These are phyloP conservation scores for Globisporangium yorkense DNA, from an alignment of 352 stramenopile species.

Conservation along the genomic window DNA sequence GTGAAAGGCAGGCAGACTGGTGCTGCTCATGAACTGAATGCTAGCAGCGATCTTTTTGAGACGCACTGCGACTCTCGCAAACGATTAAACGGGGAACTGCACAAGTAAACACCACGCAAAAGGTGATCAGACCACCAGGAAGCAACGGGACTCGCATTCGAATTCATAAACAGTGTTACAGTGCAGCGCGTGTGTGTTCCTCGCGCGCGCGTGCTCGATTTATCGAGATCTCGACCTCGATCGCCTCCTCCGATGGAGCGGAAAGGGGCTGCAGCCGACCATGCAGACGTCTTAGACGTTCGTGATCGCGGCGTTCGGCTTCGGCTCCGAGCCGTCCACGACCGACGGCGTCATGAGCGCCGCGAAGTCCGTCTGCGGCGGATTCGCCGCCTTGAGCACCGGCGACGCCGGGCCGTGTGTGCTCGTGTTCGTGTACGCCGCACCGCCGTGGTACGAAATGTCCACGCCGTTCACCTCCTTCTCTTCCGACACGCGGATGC, in stretches of 20 bases:
- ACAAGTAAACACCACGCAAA: background rate
- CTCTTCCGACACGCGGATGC: conserved; percentile 66
- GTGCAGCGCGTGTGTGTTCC: background rate
- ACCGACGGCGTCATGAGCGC: conserved; percentile 25
- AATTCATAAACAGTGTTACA: background rate
- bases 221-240: background rate
- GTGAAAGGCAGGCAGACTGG: no score
- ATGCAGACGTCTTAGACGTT: conserved; percentile 11
- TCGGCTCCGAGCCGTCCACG: conserved; percentile 5
- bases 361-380: conserved; percentile 22
- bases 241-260: background rate
- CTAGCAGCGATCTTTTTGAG: background rate
- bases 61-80: background rate
- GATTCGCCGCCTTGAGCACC: conserved; percentile 29
- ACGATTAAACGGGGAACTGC: background rate
- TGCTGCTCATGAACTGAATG: no score
- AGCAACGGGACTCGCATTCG: background rate
- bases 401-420: conserved; percentile 21
- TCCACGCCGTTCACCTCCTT: conserved; percentile 79
- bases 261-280: background rate
- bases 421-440: conserved; percentile 52
- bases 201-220: background rate
- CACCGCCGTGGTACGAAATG: conserved; percentile 67
- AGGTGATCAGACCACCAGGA: no score
- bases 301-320: conserved; percentile 5